phyloP scores from a whole-genome alignment of 2,329 filamentous ascomycete species.

The Trichoderma sp. region DNA sequence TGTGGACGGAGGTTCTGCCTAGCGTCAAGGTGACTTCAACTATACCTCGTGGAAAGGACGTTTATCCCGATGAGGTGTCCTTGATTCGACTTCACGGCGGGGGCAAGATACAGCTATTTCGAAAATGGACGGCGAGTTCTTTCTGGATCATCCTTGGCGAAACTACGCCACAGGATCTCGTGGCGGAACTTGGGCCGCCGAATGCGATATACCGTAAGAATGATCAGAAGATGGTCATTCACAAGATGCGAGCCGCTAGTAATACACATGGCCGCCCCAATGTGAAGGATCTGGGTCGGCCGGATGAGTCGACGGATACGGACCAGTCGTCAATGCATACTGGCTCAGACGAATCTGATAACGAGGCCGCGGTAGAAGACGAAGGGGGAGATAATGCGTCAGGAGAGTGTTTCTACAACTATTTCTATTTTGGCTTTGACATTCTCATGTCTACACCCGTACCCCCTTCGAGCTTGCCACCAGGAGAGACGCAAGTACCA shows the following conservation, averaged over 20 bases:
- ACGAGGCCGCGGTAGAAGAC: constrained; percentile 60
- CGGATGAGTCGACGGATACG: constrained; percentile 66
- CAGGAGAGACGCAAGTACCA: constrained; percentile 27
- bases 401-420: constrained; percentile 91
- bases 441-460: constrained; percentile 81
- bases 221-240: constrained; percentile 85
- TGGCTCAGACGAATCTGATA: constrained; percentile 66
- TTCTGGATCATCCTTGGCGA: constrained; percentile 77
- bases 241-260: constrained; percentile 62
- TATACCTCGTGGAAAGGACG: constrained; percentile 71
- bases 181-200: constrained; percentile 87
- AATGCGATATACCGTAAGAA: constrained; percentile 93
- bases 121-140: constrained; percentile 66
- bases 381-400: constrained; percentile 56
- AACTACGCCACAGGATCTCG: constrained; percentile 87
- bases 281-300: constrained; percentile 44
- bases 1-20: constrained; percentile 75
- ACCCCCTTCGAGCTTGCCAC: constrained; percentile 63
- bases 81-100: constrained; percentile 75
- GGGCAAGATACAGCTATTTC: constrained; percentile 74
- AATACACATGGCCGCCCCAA: constrained; percentile 51
- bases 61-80: constrained; percentile 86
- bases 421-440: constrained; percentile 95
- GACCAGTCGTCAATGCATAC: constrained; percentile 75
- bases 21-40: constrained; percentile 73